Evolutionary conservation across 164 flowering plant genomes (phyloP).

Genomic region (Magnolia changhungtana): DNA sequence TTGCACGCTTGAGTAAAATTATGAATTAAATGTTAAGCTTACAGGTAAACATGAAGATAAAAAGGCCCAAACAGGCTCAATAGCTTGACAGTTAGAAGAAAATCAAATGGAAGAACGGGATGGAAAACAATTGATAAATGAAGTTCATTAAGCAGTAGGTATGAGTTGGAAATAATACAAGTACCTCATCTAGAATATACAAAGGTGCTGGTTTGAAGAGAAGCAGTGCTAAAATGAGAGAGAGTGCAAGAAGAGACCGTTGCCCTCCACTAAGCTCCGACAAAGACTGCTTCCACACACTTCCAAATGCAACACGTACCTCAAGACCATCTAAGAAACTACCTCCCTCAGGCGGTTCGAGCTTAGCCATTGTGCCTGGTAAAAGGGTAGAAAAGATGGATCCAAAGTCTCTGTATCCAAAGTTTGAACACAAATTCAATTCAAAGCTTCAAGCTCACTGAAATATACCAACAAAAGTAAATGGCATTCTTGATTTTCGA

Average conservation of each 20-base stretch:
- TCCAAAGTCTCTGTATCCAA: constrained; percentile 77
- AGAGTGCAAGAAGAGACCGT: constrained; percentile 88
- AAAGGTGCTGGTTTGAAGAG: constrained; percentile 99
- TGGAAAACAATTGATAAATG: not conserved
- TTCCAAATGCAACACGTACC: constrained; percentile 97
- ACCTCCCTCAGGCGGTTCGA: constrained; percentile 96
- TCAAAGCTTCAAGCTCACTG: not conserved
- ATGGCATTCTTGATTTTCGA: not conserved
- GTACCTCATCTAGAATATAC: constrained; percentile 95
- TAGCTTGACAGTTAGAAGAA: no score
- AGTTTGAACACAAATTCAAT: not conserved
- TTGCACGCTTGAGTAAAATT: no score
- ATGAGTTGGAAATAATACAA: not conserved
- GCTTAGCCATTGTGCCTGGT: constrained; percentile 94
- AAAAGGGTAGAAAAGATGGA: constrained; percentile 92
- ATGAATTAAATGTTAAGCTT: no score
- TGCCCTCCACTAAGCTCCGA: constrained; percentile 99
- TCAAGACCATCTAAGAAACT: constrained; percentile 96
- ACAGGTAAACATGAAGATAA: no score
- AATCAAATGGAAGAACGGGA: no score
- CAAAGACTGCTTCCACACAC: constrained; percentile 96
- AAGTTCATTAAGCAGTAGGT: not conserved
- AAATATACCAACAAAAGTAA: no score
- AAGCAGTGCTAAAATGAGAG: constrained; percentile 90
- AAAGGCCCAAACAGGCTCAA: no score